Conservation (phyloP, 108 stramenopile genomes). For the Hondaea fermentalgiana region DNA sequence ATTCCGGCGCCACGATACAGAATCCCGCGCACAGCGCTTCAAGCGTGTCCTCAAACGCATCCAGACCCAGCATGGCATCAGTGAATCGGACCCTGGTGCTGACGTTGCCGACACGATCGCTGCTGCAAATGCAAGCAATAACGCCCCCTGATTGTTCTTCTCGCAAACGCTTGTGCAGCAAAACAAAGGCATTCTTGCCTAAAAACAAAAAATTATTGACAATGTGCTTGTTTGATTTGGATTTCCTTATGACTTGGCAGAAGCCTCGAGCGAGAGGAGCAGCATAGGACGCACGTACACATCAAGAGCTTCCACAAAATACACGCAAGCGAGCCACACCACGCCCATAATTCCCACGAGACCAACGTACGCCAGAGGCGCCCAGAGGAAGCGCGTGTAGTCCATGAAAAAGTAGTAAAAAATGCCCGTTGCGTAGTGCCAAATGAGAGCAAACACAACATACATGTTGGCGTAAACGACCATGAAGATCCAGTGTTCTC, state of each 20-base stretch:
- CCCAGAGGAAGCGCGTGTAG: not conserved
- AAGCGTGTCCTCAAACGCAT: not conserved
- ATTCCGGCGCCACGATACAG: not conserved
- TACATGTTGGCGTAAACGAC: not conserved
- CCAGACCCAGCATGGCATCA: not conserved
- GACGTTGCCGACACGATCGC: not conserved
- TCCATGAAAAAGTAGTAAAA: slow-evolving; percentile 32
- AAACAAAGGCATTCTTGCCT: too few species aligned
- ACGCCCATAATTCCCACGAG: not conserved
- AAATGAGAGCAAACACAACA: not conserved
- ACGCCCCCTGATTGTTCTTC: too few species aligned
- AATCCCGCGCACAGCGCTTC: not conserved
- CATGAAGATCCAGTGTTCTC: not conserved
- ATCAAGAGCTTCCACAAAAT: not conserved
- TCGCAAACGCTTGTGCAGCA: too few species aligned
- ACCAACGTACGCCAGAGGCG: not conserved
- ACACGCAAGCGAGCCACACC: not conserved
- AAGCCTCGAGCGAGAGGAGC: not conserved
- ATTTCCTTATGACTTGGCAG: too few species aligned
- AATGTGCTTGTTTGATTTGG: too few species aligned
- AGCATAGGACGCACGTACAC: not conserved
- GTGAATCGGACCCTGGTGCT: not conserved
- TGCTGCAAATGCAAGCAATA: too few species aligned
- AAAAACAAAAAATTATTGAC: too few species aligned
- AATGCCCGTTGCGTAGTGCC: not conserved